A percentile compares a stretch with the other conserved stretches of the same genome.
Conservation (phyloP, 805 yeast species). For the Candida morakotiae region DNA sequence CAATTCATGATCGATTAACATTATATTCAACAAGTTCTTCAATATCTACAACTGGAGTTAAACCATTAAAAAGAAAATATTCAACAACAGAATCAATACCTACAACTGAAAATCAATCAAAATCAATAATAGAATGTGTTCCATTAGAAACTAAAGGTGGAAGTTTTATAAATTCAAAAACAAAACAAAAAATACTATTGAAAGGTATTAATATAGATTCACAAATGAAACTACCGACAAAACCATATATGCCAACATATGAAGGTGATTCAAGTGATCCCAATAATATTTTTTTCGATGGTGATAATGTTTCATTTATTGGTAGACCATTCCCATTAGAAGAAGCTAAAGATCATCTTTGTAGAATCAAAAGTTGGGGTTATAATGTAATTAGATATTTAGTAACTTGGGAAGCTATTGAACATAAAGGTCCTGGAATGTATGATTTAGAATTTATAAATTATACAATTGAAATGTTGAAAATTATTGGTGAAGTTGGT, state of each 20-base stretch:
- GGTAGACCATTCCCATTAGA: conserved; percentile 76
- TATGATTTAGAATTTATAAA: conserved; percentile 77
- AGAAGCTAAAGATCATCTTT: conserved; percentile 67
- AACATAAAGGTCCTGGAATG: conserved; percentile 79
- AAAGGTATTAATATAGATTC: conserved; percentile 84
- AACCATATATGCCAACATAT: conserved; percentile 47
- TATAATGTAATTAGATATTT: conserved; percentile 74
- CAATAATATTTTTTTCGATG: conserved; percentile 55
- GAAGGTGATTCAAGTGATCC: conserved; percentile 31
- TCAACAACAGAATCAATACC: conserved; percentile 15
- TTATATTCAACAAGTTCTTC: conserved; percentile 24
- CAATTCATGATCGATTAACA: conserved; percentile 26
- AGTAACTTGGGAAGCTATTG: conserved; percentile 89
- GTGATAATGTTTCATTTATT: conserved; percentile 74
- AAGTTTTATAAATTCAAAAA: conserved; percentile 54
- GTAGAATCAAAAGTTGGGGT: conserved; percentile 74
- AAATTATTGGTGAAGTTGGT: conserved; percentile 55
- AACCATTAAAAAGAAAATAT: conserved; percentile 21
- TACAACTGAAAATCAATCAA: conserved; percentile 5
- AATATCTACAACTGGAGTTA: conserved; percentile 23
- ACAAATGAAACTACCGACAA: conserved; percentile 62
- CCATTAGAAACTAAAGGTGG: conserved; percentile 18
- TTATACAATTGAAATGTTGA: conserved; percentile 60
- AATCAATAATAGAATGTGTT: conserved; percentile 17
- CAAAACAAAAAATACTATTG: conserved; percentile 57